Conservation (phyloP, 163 green algal genomes). For the Chloromonas sp. region DNA sequence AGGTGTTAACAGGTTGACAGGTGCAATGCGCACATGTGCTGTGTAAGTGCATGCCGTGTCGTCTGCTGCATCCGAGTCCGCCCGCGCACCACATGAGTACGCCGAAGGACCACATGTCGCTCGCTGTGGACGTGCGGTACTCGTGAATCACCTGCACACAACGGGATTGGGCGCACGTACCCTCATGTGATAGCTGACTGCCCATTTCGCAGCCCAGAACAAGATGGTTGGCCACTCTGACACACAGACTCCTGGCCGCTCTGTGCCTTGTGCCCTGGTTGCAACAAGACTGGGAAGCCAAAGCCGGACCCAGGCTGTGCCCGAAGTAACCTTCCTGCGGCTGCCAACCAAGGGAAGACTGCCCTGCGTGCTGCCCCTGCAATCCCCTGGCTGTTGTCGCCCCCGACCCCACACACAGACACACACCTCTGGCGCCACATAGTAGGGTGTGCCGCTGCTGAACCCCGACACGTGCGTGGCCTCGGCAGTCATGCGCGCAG, state of each 20-base stretch:
- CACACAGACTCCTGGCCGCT: not conserved
- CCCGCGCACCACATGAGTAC: not conserved
- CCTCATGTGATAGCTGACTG: not conserved
- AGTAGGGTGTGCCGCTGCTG: not conserved
- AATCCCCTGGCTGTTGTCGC: too few species aligned
- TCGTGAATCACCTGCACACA: not conserved
- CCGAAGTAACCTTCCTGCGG: not conserved
- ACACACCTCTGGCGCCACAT: not conserved
- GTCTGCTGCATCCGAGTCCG: not conserved
- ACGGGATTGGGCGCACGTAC: too few species aligned
- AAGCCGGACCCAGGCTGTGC: not conserved
- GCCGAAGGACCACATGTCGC: not conserved
- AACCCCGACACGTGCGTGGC: not conserved
- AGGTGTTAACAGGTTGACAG: not conserved
- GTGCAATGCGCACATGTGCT: not conserved
- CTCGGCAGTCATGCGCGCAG: not conserved
- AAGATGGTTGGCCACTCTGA: not conserved
- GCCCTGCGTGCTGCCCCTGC: too few species aligned
- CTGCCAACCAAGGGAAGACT: not conserved
- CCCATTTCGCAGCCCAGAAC: not conserved
- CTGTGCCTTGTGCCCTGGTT: not conserved
- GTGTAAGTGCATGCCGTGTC: not conserved
- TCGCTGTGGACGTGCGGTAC: not conserved
- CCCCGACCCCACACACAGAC: not conserved
- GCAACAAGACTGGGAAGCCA: not conserved